Evolutionary conservation across 1,284 basidiomycete genomes (phyloP).

Genomic region (Cryptococcus maquisensis): DNA sequence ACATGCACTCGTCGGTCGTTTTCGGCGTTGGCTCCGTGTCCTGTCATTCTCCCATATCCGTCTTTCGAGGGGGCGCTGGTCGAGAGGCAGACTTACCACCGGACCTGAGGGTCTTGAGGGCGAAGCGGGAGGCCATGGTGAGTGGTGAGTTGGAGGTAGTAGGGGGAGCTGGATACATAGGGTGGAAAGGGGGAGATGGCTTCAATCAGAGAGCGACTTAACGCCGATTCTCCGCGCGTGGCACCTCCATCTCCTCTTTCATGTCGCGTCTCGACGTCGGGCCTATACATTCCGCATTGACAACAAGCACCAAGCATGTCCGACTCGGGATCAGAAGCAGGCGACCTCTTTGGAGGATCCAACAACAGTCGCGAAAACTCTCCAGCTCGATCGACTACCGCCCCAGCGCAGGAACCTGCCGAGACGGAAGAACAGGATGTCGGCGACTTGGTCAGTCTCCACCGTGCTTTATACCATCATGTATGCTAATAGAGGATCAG

Average conservation of each 20-base stretch:
- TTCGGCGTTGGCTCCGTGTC: background rate
- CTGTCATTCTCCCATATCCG: background rate
- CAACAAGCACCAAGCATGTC: slow-evolving; percentile 22
- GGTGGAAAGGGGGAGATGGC: slow-evolving; percentile 5
- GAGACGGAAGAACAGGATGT: slow-evolving; percentile 19
- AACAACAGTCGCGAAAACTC: slow-evolving; percentile 6
- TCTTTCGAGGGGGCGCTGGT: background rate
- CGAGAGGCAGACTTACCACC: slow-evolving; percentile 28
- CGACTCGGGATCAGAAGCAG: slow-evolving; percentile 26
- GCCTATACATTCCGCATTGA: slow-evolving; percentile 1
- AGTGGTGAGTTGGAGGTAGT: slow-evolving; percentile 14
- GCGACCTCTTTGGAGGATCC: slow-evolving; percentile 36
- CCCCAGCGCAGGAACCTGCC: slow-evolving; percentile 16
- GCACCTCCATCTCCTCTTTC: slow-evolving; percentile 4
- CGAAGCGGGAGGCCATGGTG: slow-evolving; percentile 50
- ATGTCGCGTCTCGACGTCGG: background rate
- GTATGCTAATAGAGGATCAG: slow-evolving; percentile 47
- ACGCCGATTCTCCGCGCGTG: slow-evolving; percentile 14
- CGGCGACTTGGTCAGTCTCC: slow-evolving; percentile 28
- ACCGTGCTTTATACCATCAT: background rate
- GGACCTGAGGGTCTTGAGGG: slow-evolving; percentile 46
- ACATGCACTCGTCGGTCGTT: slow-evolving; percentile 5
- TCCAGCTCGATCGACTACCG: slow-evolving; percentile 1
- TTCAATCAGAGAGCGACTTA: background rate
- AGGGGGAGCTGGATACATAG: slow-evolving; percentile 8